Percentiles rank a stretch among this genome's conserved stretches.
phyloP scores from a whole-genome alignment of 176 grass and related monocot genomes.

The Aegilops longissima region DNA sequence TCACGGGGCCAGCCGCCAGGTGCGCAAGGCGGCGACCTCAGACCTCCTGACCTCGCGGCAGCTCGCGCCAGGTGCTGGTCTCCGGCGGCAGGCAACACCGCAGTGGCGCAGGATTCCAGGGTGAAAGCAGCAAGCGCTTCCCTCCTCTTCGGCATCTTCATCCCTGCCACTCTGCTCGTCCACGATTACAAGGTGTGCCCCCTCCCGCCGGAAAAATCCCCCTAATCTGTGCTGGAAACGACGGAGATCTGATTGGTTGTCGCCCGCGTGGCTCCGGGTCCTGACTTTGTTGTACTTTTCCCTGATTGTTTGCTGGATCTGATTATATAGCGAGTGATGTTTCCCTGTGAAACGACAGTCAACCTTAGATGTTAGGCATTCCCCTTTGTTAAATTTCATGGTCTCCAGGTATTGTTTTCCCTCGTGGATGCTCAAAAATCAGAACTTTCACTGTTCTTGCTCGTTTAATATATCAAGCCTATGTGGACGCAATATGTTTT shows the following conservation, averaged over 20 bases:
- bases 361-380: not conserved
- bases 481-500: not conserved
- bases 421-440: not conserved
- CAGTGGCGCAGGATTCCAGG: not conserved
- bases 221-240: not conserved
- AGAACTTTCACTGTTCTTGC: not conserved
- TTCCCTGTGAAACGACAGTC: not conserved
- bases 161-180: not conserved
- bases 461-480: not conserved
- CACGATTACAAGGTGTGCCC: not conserved
- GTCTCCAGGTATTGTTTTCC: not conserved
- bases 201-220: not conserved
- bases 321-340: not conserved
- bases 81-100: not conserved
- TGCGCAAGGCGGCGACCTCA: not conserved
- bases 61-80: not conserved
- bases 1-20: not conserved
- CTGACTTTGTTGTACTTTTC: not conserved
- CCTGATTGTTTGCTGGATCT: not conserved
- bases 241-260: not conserved
- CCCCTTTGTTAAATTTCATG: not conserved
- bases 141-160: not conserved
- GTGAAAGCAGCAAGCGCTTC: not conserved
- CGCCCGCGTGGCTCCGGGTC: not conserved
- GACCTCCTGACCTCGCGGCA: not conserved